Conservation (phyloP, 192 early-diverging fungal species). For the Funneliformis geosporum region DNA sequence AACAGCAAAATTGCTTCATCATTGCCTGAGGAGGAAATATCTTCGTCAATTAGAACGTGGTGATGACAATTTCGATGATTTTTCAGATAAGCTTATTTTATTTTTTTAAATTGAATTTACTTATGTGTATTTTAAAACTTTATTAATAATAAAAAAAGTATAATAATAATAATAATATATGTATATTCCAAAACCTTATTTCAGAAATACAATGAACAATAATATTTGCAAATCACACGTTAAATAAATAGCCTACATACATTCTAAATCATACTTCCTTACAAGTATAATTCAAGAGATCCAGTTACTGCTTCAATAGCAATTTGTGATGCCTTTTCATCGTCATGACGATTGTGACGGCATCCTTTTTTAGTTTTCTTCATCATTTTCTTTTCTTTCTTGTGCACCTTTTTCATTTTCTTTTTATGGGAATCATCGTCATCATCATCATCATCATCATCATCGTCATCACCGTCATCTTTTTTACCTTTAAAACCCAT, state of each 20-base stretch:
- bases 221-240: too few relatives aligned
- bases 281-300: conserved; percentile 22
- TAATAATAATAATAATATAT: too few relatives aligned
- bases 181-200: too few relatives aligned
- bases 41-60: conserved; percentile 55
- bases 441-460: background rate
- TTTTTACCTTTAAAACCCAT: conserved; percentile 15
- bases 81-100: background rate
- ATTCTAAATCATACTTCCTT: background rate
- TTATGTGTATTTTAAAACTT: too few relatives aligned
- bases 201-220: too few relatives aligned
- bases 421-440: background rate
- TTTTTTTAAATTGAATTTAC: background rate
- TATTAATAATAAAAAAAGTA: too few relatives aligned
- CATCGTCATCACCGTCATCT: too few relatives aligned
- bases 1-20: conserved; percentile 67
- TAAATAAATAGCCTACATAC: too few relatives aligned
- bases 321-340: background rate
- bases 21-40: conserved; percentile 82
- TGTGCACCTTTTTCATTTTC: background rate
- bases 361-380: background rate
- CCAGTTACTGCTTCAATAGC: conserved; percentile 21
- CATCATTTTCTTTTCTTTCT: too few relatives aligned
- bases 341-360: background rate
- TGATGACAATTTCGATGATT: background rate